Conservation (phyloP, 2,329 filamentous ascomycete genomes). For the Hypocrella siamensis region DNA sequence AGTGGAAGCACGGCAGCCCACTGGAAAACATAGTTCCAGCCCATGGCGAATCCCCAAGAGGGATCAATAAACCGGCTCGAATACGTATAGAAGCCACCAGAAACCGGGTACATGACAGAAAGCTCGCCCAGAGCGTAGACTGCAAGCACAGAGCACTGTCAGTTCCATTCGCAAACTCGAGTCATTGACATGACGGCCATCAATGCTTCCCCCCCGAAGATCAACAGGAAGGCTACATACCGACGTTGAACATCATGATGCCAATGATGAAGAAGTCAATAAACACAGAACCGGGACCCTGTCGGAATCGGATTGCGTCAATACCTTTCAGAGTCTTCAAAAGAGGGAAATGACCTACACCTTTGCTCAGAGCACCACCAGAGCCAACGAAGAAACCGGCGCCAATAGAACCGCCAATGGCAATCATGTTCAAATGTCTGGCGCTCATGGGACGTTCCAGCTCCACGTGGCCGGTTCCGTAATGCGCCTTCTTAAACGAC, state of each 20-base stretch:
- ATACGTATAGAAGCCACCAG: conserved; percentile 44
- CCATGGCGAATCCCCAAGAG: conserved; percentile 39
- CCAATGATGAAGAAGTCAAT: conserved; percentile 5
- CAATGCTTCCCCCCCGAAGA: neutral
- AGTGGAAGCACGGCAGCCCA: conserved; percentile 31
- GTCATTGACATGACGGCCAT: no score
- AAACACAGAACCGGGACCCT: conserved; percentile 4
- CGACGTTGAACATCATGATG: conserved; percentile 6
- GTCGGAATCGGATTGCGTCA: neutral
- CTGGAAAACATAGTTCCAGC: conserved; percentile 32
- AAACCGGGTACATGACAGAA: conserved; percentile 41
- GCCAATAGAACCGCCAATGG: conserved; percentile 45
- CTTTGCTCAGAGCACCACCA: conserved; percentile 32
- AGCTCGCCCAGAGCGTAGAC: conserved; percentile 43
- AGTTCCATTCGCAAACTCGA: neutral
- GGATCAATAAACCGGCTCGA: conserved; percentile 43
- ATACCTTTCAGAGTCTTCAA: conserved; percentile 12
- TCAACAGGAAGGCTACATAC: conserved; percentile 8
- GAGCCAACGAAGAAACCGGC: conserved; percentile 49
- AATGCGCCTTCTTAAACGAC: conserved; percentile 21
- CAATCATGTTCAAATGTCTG: conserved; percentile 45
- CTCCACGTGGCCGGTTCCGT: conserved; percentile 16
- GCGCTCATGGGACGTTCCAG: conserved; percentile 30
- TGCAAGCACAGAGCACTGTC: conserved; percentile 2
- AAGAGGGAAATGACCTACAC: conserved; percentile 31